Evolutionary conservation across 768 basidiomycete species (phyloP), one percentile per base, ranked within the genome.

Genomic region (Kwoniella sp.): DNA sequence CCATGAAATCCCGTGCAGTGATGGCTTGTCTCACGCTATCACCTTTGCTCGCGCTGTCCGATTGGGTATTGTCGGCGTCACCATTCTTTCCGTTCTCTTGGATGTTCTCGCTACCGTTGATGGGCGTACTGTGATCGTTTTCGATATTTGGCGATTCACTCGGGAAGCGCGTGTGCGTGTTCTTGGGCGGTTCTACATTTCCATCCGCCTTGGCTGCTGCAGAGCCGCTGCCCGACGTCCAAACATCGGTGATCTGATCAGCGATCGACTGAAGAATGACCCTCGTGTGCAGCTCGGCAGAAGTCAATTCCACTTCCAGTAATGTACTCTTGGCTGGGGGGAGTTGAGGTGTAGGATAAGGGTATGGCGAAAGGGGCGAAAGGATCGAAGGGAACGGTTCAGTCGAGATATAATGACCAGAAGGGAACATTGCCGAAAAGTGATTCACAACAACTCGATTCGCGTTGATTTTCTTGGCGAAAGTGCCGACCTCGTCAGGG

Each of bases 371-470:
- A 5, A 71, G 55, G 4, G 68, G 67, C 9, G 70, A 69, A 5
- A 77, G 54, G 12, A 79, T 54, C 9, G 77, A 74, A 1, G 75
- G 75, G 36, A 71, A 71, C 0, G 78, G 73, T 3, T 68, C 54
- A 9, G 72, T 69, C 4, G 66, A 56, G 12, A 70, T 61, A 48
- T 76, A 79, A 26, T 67, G 57, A 10, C 77, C 77, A 2, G 73
- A 68, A 6, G 77, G 75, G 63, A 79, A 78, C 78, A 79, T 79
- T 8, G 71, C 78, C 15, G 78, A 79, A 48, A 79, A 79, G 56
- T 79, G 78, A 55, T 79, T 79, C 30, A 79, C 58, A 10, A 73
- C 72, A 22, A 79, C 60, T 47, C 78, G 54, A 21, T 68, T 68
- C 9, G 77, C 77, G 51, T 51, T 51, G 17, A 79, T 72, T 1